Base-by-base conservation (phyloP, 192 early-diverging fungal genomes). In the Chytriomyces hyalinus region DNA sequence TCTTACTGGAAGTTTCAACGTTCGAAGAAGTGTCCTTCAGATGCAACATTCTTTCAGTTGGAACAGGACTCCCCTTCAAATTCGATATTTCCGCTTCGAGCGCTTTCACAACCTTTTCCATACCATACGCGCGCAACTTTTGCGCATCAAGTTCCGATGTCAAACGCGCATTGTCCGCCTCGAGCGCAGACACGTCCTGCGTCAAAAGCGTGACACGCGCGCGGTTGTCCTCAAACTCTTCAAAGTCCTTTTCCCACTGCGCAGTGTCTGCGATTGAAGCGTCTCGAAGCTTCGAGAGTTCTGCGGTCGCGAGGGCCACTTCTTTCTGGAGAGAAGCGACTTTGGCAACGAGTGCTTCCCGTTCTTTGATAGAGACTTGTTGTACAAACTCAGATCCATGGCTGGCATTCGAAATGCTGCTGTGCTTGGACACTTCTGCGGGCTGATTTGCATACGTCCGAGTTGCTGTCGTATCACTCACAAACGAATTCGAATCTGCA, bases 181-280 rank as follows among this genome's bases (percentile, higher is more conserved):
- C 46, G 15, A 36, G 13, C 11, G 26, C 20, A 26, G 15, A 4
- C 13, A 70, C 17, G 36, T 70, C 68, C 20, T 49, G n/a, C 26
- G 49, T 50, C 11, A 75, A 57, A 6, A 75, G 73, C 1, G 9
- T 22, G 24, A 65, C 47, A 15, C 73, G 61, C 10, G 13, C 17
- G 48, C 43, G 70, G 67, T 68, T 78, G 6, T 78, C 76, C 45
- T 78, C 76, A 45, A 60, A 78, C 46, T 78, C 76, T 13, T 49
- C 51, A 63, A 50, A 70, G 20, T 78, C 76, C 9, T 48, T 9
- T 20, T 78, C 67, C 73, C 73, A 75, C 22, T 62, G 57, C 7
- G 13, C 24, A 9, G 4, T 20, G 0, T 74, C 72, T 61, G 11
- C 59, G 36, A 22, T 44, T 9, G 11, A n/a, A 1, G 10, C 61